These are phyloP conservation scores for Erodium texanum DNA, from an alignment of 441 rosid species.

Conservation along the genomic window DNA sequence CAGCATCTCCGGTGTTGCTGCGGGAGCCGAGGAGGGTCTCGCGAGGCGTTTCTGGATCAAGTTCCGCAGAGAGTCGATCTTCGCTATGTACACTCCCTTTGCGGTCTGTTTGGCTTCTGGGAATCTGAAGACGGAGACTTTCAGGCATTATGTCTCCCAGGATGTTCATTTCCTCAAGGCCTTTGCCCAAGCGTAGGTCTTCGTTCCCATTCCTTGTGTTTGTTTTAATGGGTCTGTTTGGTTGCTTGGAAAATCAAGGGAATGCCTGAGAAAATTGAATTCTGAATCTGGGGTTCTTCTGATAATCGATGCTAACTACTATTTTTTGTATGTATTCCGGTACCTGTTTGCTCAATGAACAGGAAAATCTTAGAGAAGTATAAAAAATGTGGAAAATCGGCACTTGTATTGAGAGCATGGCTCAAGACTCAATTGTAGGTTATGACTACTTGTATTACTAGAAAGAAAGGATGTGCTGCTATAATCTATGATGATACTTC, in stretches of 20 bases:
- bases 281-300: not conserved
- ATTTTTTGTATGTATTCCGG: not conserved
- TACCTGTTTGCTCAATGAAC: not conserved
- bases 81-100: constrained; percentile 58
- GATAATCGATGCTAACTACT: too few relatives aligned
- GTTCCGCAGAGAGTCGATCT: constrained; percentile 46
- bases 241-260: constrained; percentile 18
- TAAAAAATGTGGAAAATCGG: not conserved
- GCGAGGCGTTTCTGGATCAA: constrained; percentile 68
- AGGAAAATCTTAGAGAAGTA: not conserved
- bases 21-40: constrained; percentile 40
- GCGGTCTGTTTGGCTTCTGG: constrained; percentile 73
- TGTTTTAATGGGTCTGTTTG: constrained; percentile 6
- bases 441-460: not conserved
- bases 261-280: not conserved
- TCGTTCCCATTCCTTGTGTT: too few relatives aligned
- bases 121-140: constrained; percentile 57
- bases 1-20: constrained; percentile 3
- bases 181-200: constrained; percentile 69
- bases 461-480: not conserved
- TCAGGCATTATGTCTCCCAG: constrained; percentile 74
- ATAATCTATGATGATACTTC: not conserved
- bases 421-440: not conserved
- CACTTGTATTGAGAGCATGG: not conserved
- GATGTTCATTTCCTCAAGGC: constrained; percentile 79